Conservation (phyloP, 208 protist genomes). For the Naegleria gruberi region DNA sequence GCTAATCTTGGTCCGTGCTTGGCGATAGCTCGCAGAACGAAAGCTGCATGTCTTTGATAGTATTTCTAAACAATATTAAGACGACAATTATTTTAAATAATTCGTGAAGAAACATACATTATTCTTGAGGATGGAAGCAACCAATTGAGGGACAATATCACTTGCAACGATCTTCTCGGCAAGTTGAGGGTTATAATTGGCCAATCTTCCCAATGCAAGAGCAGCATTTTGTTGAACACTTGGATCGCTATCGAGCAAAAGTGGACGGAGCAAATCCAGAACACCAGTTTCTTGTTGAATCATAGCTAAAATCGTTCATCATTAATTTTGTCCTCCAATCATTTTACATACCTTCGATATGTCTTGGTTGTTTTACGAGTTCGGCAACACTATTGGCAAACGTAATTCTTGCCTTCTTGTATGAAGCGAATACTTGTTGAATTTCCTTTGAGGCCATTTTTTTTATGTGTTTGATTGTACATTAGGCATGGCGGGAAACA, state of each 20-base stretch:
- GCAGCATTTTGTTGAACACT: conserved; percentile 94
- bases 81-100: not conserved
- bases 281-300: conserved; percentile 57
- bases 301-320: not conserved
- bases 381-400: conserved; percentile 92
- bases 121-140: conserved; percentile 90
- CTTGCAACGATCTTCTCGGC: conserved; percentile 91
- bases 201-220: conserved; percentile 90
- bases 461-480: too few relatives aligned
- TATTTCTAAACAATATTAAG: conserved; percentile 51
- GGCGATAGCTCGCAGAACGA: conserved; percentile 90
- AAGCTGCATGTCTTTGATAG: conserved; percentile 95
- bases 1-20: conserved; percentile 91
- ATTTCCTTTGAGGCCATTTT: conserved; percentile 57
- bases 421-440: conserved; percentile 89
- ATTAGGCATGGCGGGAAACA: too few relatives aligned
- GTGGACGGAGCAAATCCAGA: conserved; percentile 89
- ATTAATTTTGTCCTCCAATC: conserved; percentile 11
- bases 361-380: conserved; percentile 84
- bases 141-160: conserved; percentile 93
- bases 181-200: conserved; percentile 92
- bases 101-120: conserved; percentile 51
- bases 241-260: conserved; percentile 92
- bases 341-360: conserved; percentile 90
- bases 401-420: conserved; percentile 86